Conservation (phyloP, 768 basidiomycete genomes). For the Suillus bovinus region DNA sequence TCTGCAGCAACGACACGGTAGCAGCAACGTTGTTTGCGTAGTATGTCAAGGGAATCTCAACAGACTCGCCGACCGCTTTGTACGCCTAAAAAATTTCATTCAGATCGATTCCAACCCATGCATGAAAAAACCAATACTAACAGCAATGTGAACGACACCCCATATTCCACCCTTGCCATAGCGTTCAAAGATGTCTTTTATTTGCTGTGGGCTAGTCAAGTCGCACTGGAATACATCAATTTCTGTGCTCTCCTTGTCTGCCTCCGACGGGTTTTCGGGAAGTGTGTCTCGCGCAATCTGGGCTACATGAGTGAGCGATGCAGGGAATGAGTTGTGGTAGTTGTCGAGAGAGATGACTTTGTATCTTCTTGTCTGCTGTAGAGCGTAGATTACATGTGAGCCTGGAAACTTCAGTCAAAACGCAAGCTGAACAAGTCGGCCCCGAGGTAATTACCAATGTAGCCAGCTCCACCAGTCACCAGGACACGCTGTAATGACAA, state of each 20-base stretch:
- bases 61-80: conserved; percentile 97
- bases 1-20: conserved; percentile 81
- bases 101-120: background rate
- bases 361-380: conserved; percentile 86
- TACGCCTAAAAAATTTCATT: conserved; percentile 60
- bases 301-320: conserved; percentile 72
- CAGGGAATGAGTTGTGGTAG: conserved; percentile 85
- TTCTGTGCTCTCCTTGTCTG: conserved; percentile 69
- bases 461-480: conserved; percentile 84
- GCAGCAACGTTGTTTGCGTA: conserved; percentile 94
- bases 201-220: conserved; percentile 68
- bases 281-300: conserved; percentile 79
- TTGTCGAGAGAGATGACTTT: conserved; percentile 96
- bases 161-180: conserved; percentile 92
- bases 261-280: conserved; percentile 59
- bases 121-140: conserved; percentile 39
- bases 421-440: conserved; percentile 8
- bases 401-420: conserved; percentile 46
- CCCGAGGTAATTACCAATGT: conserved; percentile 63
- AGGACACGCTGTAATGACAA: conserved; percentile 51
- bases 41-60: conserved; percentile 89
- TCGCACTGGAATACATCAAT: conserved; percentile 74
- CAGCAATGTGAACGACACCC: conserved; percentile 96
- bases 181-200: conserved; percentile 77
- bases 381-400: conserved; percentile 87